Evolutionary conservation across 2,329 filamentous ascomycete genomes (phyloP).

Genomic region (Dendrostoma leiphaemia): DNA sequence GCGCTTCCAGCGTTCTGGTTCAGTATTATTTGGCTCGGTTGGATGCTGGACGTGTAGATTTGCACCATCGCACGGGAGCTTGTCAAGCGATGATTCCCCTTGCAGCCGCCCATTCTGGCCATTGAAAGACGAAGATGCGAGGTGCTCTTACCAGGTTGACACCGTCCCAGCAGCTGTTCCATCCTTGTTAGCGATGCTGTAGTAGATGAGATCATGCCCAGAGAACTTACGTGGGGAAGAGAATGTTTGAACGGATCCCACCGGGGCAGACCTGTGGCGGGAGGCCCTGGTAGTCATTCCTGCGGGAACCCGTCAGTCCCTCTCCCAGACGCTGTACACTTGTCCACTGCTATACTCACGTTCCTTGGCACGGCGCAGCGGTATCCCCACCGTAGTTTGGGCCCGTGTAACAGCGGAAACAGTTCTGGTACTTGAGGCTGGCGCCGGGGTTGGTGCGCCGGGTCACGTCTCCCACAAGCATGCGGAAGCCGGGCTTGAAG

Average conservation of each 20-base stretch:
- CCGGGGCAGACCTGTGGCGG: conserved; percentile 38
- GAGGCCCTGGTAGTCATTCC: conserved; percentile 29
- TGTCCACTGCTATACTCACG: background rate
- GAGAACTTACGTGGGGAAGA: conserved; percentile 52
- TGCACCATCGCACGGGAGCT: too few species aligned
- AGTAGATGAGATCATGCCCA: conserved; percentile 42
- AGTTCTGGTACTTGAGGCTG: background rate
- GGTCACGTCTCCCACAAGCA: conserved; percentile 40
- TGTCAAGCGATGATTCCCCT: too few species aligned
- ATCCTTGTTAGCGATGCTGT: conserved; percentile 48
- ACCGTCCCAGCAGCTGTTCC: conserved; percentile 48
- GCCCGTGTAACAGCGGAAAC: background rate
- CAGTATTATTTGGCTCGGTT: too few species aligned
- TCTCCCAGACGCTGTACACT: too few species aligned
- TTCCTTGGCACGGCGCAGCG: background rate
- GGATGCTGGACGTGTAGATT: too few species aligned
- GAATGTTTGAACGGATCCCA: conserved; percentile 45
- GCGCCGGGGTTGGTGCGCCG: conserved; percentile 22
- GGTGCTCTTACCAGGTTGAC: conserved; percentile 32
- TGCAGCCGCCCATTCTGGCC: too few species aligned
- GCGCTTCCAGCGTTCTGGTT: too few species aligned
- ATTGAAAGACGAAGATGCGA: background rate
- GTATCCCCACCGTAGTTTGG: background rate
- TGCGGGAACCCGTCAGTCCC: background rate
- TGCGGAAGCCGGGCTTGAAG: conserved; percentile 44